Base-by-base conservation (phyloP, 306 rosid species). In the Lablab purpureus region DNA sequence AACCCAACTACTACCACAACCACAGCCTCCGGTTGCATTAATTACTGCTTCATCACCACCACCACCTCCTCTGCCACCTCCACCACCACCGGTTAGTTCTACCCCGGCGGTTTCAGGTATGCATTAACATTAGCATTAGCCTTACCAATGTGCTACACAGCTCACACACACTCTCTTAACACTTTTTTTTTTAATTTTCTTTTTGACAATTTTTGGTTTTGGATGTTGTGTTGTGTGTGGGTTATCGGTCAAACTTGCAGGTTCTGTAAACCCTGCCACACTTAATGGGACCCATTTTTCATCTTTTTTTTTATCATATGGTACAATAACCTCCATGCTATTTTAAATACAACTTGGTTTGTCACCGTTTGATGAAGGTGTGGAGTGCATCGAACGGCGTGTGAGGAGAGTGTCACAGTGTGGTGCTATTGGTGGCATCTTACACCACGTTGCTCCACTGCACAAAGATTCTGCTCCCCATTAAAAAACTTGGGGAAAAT, bases 211-310 rank as follows among this genome's bases (percentile, higher is more conserved):
- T 66, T 80, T 70, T 77, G 90, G 86, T 66, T 80, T 70, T 77
- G 90, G 86, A 79, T 68, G 82, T 50, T 75, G 82, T 82, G 86
- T 75, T 66, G 82, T 82, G 86, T 82, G 83, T 76, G 85, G 79
- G 80, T 85, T 75, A 78, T 85, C 82, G 87, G 94, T 90, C 94
- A 90, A 90, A 90, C 87, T 78, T 88, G 90, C 91, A 88, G 94
- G 84, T 77, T 84, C 90, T 90, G 90, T 67, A 59, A 84, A 67
- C 89, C 82, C 94, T 88, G 94, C 85, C 89, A 88, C 90, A 82
- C 84, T 84, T 56, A 71, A 81, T 81, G 87, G 91, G 85, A 67
- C 86, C 87, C 89, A 71, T 68, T 50, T 58, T 66, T 58, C 23
- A 17, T 34, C 3, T 45, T 30, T 56, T 70, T n/a, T 78, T 30